Evolutionary conservation across 352 stramenopile genomes (phyloP), one percentile per base, ranked within the genome.

Genomic region (Globisporangium heterothallicum): DNA sequence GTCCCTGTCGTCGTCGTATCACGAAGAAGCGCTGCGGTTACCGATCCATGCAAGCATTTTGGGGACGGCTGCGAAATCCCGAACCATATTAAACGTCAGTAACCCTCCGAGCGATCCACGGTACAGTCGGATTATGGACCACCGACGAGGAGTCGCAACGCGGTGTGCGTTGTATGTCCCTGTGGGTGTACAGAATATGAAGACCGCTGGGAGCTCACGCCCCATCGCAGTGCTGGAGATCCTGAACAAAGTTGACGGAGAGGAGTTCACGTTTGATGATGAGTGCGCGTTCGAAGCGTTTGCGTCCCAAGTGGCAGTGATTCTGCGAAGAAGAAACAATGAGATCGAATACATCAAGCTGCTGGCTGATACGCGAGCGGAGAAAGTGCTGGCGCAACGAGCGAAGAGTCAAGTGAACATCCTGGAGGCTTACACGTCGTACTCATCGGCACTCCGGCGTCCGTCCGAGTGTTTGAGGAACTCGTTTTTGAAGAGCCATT

Each of bases 321-420:
- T 95, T 25, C 49, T 96, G 27, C 75, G 82, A 12, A 76, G 83
- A 35, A 73, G 86, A 30, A 83, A 64, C 42, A 92, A 89, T 29
- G 88, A 97, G 51, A 92, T 94, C 30, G 73, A 91, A 43, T 92
- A 95, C 61, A 88, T 97, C 41, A 94, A 92, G 64, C 65, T 95
- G 21, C 61, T 96, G 26, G 78, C 78, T 1, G 86, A 92, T 35
- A 92, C 83, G 2, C 66, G 74, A 35, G 69, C 79, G 1, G 83
- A 90, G 35, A 83, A 88, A 43, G 71, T 90, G 22, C 47, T 88
- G 42, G 79, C 76, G 2, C 75, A 89, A 58, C 66, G 76, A 24
- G 79, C 78, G 35, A 80, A 75, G 34, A 86, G 74, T 26, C 78
- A 90, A 54, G 81, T 90, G 24, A 88, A 92, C 46, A 55, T 91